Conservation (phyloP, 495 filamentous ascomycete genomes). For the Xylaria intraflava region DNA sequence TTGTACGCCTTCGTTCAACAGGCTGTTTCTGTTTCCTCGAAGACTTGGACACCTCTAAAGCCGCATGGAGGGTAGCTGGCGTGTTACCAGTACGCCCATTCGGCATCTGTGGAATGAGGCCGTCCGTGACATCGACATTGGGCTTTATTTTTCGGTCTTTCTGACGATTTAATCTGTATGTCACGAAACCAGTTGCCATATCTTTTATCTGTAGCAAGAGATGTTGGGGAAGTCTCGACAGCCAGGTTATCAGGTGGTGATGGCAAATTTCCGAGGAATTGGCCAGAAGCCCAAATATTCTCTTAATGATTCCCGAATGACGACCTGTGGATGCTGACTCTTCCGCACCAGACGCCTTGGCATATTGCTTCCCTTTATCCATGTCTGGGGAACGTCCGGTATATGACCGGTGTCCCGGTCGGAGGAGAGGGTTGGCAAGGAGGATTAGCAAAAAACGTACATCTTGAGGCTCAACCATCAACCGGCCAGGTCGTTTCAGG, state of each 20-base stretch:
- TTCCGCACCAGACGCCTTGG: conserved; percentile 20
- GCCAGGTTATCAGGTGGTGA: conserved; percentile 78
- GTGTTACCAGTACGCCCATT: conserved; percentile 53
- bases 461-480: conserved; percentile 62
- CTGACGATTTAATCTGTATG: conserved; percentile 71
- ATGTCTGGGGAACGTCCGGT: conserved; percentile 19
- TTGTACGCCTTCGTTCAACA: conserved; percentile 48
- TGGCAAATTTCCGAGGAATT: conserved; percentile 73
- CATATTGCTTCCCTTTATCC: conserved; percentile 23
- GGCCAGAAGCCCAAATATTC: conserved; percentile 73
- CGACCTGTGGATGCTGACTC: conserved; percentile 23
- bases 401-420: conserved; percentile 37
- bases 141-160: conserved; percentile 58
- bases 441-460: conserved; percentile 78
- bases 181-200: conserved; percentile 70
- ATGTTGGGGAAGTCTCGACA: conserved; percentile 61
- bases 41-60: conserved; percentile 47
- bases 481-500: conserved; percentile 75
- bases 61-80: conserved; percentile 66
- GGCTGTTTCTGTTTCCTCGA: conserved; percentile 36
- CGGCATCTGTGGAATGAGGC: conserved; percentile 64
- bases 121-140: conserved; percentile 51
- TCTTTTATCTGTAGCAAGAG: conserved; percentile 70
- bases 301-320: conserved; percentile 81
- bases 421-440: conserved; percentile 72